Evolutionary conservation across 345 rosid species (phyloP).

Genomic region (Excoecaria agallocha): DNA sequence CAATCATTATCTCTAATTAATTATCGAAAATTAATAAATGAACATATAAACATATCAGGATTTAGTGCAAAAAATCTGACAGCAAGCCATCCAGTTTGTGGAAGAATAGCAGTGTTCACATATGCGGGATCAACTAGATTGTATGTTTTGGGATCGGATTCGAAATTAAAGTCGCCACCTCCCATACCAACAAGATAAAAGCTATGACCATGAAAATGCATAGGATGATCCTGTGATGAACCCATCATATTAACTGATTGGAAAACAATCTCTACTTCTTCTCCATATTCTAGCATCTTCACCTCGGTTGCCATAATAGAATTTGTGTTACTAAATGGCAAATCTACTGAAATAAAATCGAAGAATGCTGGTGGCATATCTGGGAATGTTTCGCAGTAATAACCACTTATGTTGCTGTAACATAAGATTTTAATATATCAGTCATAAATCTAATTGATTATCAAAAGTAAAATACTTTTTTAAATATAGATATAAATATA

Average conservation of each 20-base stretch:
- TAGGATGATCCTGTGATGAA: slow-evolving; percentile 32
- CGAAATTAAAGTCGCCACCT: slow-evolving; percentile 32
- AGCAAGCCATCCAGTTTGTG: slow-evolving; percentile 14
- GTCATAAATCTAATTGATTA: too few species aligned
- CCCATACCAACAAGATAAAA: slow-evolving; percentile 44
- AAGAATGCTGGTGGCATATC: slow-evolving; percentile 11
- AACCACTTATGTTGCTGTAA: slow-evolving; percentile 5
- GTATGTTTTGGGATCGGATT: slow-evolving; percentile 19
- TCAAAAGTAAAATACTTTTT: too few species aligned
- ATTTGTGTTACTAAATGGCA: not conserved
- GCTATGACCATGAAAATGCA: slow-evolving; percentile 44
- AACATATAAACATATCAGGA: slow-evolving; percentile 15
- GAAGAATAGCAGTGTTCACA: slow-evolving; percentile 12
- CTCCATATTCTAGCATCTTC: slow-evolving; percentile 31
- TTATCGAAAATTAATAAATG: not conserved
- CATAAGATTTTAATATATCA: not conserved
- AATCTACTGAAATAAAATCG: not conserved
- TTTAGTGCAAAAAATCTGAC: slow-evolving; percentile 19
- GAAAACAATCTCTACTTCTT: slow-evolving; percentile 39
- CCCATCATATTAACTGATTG: slow-evolving; percentile 38
- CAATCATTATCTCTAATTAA: not conserved
- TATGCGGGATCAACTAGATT: slow-evolving; percentile 25
- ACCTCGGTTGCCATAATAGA: slow-evolving; percentile 25
- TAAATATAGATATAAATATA: too few species aligned
- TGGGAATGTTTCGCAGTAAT: not conserved